These are phyloP conservation scores for Colletotrichum sp. DNA, from an alignment of 2,329 filamentous ascomycete genomes.

Conservation along the genomic window DNA sequence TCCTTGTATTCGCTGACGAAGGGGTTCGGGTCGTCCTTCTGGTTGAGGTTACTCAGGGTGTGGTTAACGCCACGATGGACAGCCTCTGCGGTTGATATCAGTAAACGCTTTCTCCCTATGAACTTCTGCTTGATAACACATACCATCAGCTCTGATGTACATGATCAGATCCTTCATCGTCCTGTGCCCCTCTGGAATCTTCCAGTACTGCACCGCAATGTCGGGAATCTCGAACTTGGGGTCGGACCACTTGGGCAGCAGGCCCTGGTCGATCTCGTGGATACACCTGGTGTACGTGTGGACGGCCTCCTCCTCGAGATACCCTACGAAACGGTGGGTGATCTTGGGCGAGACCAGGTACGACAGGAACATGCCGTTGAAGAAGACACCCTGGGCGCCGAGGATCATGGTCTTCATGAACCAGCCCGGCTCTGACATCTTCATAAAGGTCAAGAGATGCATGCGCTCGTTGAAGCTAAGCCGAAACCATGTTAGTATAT, in stretches of 20 bases:
- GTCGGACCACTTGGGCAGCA: slow-evolving; percentile 79
- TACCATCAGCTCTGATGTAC: slow-evolving; percentile 80
- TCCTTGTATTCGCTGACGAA: slow-evolving; percentile 86
- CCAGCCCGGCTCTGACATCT: slow-evolving; percentile 75
- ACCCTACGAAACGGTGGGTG: slow-evolving; percentile 94
- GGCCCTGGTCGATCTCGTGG: slow-evolving; percentile 83
- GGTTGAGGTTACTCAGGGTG: slow-evolving; percentile 86
- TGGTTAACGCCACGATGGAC: slow-evolving; percentile 96
- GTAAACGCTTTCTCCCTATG: neutral
- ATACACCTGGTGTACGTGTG: slow-evolving; percentile 93
- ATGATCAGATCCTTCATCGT: slow-evolving; percentile 87
- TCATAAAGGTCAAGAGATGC: slow-evolving; percentile 82
- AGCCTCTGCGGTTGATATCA: slow-evolving; percentile 60
- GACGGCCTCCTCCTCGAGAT: slow-evolving; percentile 96
- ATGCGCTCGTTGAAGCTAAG: neutral
- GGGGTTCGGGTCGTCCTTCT: slow-evolving; percentile 88
- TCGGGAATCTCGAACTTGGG: slow-evolving; percentile 78
- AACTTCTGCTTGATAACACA: neutral
- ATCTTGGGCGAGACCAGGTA: slow-evolving; percentile 88
- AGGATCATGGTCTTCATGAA: slow-evolving; percentile 95
- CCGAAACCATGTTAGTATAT: neutral
- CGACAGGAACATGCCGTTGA: slow-evolving; percentile 88
- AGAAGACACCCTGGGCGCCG: slow-evolving; percentile 93
- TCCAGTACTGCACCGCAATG: slow-evolving; percentile 91
- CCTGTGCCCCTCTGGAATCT: slow-evolving; percentile 83